Conservation (phyloP, 257 asterid genomes). For the Jacaranda mimosifolia region DNA sequence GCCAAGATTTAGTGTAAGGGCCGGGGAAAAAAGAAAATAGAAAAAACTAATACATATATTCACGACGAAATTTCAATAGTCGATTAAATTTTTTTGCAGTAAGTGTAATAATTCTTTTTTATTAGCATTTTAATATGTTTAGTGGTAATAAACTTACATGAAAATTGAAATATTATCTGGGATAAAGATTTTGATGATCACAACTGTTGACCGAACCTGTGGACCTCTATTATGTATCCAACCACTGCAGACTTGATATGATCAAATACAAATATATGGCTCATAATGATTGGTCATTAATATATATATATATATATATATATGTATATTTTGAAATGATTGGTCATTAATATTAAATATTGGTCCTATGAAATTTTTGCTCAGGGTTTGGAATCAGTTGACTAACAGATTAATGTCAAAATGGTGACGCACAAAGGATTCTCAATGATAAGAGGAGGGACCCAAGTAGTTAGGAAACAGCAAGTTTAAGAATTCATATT, state of each 20-base stretch:
- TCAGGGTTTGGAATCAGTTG: slow-evolving; percentile 48
- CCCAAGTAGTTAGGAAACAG: slow-evolving; percentile 77
- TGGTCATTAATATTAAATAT: background rate
- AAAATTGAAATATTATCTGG: too few relatives aligned
- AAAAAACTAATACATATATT: background rate
- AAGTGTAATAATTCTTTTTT: background rate
- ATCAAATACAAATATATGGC: slow-evolving; percentile 31
- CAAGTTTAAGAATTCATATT: slow-evolving; percentile 48
- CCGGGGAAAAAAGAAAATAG: background rate
- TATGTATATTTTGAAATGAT: too few relatives aligned
- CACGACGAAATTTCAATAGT: background rate
- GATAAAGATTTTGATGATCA: background rate
- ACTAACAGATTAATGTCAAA: slow-evolving; percentile 59
- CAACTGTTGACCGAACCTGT: slow-evolving; percentile 22
- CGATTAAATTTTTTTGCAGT: background rate
- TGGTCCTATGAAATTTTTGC: slow-evolving; percentile 17
- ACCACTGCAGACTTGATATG: slow-evolving; percentile 34
- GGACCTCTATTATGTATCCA: slow-evolving; percentile 28
- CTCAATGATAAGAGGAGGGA: slow-evolving; percentile 72
- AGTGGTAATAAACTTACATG: too few relatives aligned
- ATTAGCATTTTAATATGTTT: background rate
- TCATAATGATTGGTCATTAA: slow-evolving; percentile 28
- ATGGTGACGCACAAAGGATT: slow-evolving; percentile 61
- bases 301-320: background rate
- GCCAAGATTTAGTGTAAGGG: background rate